A percentile compares a stretch with the other conserved stretches of the same genome.
phyloP scores from a whole-genome alignment of 768 basidiomycete species.

The Rhodotorula kratochvilovae region DNA sequence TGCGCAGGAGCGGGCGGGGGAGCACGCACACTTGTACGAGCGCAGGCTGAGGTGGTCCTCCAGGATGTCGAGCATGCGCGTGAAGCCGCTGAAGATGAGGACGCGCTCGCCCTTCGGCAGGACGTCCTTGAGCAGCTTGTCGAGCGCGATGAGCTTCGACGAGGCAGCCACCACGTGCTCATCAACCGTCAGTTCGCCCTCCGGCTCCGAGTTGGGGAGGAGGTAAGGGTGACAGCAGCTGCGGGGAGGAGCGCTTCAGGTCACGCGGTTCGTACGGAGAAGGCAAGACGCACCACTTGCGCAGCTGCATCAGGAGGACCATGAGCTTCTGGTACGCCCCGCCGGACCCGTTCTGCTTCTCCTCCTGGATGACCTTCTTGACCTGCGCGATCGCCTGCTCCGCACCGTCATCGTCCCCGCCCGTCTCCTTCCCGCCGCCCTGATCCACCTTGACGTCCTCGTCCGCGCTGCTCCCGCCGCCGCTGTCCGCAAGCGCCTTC shows the following conservation, averaged over 20 bases:
- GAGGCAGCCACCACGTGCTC: slow-evolving; percentile 60
- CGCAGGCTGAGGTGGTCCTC: slow-evolving; percentile 65
- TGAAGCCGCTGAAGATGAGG: slow-evolving; percentile 61
- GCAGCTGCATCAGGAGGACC: slow-evolving; percentile 14
- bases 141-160: slow-evolving; percentile 58
- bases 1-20: slow-evolving; percentile 45
- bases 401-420: slow-evolving; percentile 42
- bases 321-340: background rate
- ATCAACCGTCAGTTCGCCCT: slow-evolving; percentile 53
- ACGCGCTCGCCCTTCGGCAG: slow-evolving; percentile 62
- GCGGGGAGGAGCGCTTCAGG: background rate
- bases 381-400: slow-evolving; percentile 1
- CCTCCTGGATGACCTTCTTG: background rate
- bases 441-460: background rate
- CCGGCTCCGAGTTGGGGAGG: slow-evolving; percentile 54
- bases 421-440: no score
- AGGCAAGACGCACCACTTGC: slow-evolving; percentile 1
- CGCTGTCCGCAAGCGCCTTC: background rate
- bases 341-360: background rate
- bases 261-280: slow-evolving; percentile 28
- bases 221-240: slow-evolving; percentile 54
- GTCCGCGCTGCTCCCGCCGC: background rate
- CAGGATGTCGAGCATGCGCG: slow-evolving; percentile 63
- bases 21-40: slow-evolving; percentile 58
- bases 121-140: slow-evolving; percentile 58